Evolutionary conservation across 768 basidiomycete species (phyloP).

Genomic region (Phaffia tasmanica): DNA sequence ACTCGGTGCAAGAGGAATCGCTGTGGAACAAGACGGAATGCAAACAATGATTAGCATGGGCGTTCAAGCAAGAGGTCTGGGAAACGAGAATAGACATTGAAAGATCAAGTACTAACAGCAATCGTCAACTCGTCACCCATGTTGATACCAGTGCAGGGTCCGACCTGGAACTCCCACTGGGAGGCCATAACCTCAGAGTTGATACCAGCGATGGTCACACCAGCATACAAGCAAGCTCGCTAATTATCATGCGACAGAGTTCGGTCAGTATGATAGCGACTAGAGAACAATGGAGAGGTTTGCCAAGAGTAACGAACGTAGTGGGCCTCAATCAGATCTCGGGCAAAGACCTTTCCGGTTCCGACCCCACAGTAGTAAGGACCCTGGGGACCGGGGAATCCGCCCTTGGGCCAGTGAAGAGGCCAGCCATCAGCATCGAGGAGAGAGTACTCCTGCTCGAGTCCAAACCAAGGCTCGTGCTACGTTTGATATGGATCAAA

Average conservation of each 20-base stretch:
- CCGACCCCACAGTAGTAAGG: constrained; percentile 98
- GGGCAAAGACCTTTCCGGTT: constrained; percentile 96
- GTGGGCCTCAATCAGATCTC: constrained; percentile 97
- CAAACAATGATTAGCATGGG: background rate
- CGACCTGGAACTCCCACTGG: constrained; percentile 99
- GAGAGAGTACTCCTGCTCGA: constrained; percentile 98
- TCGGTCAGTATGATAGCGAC: background rate
- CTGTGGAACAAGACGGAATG: constrained; percentile 67
- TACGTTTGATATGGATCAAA: constrained; percentile 34
- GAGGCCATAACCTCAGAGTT: constrained; percentile 99
- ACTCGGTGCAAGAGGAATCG: constrained; percentile 90
- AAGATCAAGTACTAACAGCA: background rate
- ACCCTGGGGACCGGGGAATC: constrained; percentile 98
- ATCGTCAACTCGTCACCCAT: constrained; percentile 86
- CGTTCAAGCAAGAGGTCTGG: background rate
- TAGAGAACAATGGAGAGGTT: constrained; percentile 32
- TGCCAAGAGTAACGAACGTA: constrained; percentile 42
- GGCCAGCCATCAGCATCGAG: constrained; percentile 84
- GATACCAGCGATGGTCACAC: constrained; percentile 96
- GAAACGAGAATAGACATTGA: background rate
- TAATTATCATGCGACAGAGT: constrained; percentile 4
- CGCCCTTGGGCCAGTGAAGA: constrained; percentile 94
- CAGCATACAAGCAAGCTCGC: constrained; percentile 67
- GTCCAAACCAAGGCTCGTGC: constrained; percentile 81
- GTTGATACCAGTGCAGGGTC: constrained; percentile 90